phyloP scores from a whole-genome alignment of 2,329 filamentous ascomycete genomes.

The Paecilomyces dactylethromorphus region DNA sequence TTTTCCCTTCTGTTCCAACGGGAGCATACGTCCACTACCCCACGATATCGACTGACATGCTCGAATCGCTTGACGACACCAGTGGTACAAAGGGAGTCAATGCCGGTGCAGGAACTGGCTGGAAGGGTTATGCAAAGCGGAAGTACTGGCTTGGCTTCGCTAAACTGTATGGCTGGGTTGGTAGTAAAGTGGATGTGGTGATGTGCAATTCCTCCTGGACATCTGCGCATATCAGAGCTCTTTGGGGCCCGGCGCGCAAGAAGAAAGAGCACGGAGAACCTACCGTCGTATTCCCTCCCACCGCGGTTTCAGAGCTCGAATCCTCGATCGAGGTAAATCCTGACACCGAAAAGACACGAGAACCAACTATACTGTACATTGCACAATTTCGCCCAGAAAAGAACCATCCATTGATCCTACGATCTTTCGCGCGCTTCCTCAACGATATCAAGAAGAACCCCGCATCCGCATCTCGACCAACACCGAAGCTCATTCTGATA shows the following conservation, averaged over 20 bases:
- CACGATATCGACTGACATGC: slow-evolving; percentile 97
- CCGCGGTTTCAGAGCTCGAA: slow-evolving; percentile 79
- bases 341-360: slow-evolving; percentile 61
- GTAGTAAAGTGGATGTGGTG: slow-evolving; percentile 79
- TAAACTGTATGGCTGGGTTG: slow-evolving; percentile 71
- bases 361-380: slow-evolving; percentile 78
- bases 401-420: slow-evolving; percentile 81
- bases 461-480: slow-evolving; percentile 31
- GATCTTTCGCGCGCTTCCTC: slow-evolving; percentile 74
- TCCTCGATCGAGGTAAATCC: slow-evolving; percentile 64
- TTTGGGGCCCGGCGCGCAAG: slow-evolving; percentile 61
- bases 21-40: slow-evolving; percentile 96
- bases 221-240: slow-evolving; percentile 67
- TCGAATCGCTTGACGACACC: slow-evolving; percentile 66
- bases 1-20: slow-evolving; percentile 76
- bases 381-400: slow-evolving; percentile 97
- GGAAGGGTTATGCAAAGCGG: slow-evolving; percentile 65
- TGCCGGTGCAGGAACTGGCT: slow-evolving; percentile 70
- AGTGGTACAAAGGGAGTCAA: slow-evolving; percentile 68
- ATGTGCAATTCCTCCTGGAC: slow-evolving; percentile 99
- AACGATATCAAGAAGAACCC: slow-evolving; percentile 47
- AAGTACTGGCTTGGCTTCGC: slow-evolving; percentile 86
- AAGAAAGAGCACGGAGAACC: slow-evolving; percentile 38
- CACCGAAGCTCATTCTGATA: slow-evolving; percentile 70
- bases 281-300: slow-evolving; percentile 81